Conservation (phyloP, 176 grass and related monocot species). For the Paspalum vaginatum region DNA sequence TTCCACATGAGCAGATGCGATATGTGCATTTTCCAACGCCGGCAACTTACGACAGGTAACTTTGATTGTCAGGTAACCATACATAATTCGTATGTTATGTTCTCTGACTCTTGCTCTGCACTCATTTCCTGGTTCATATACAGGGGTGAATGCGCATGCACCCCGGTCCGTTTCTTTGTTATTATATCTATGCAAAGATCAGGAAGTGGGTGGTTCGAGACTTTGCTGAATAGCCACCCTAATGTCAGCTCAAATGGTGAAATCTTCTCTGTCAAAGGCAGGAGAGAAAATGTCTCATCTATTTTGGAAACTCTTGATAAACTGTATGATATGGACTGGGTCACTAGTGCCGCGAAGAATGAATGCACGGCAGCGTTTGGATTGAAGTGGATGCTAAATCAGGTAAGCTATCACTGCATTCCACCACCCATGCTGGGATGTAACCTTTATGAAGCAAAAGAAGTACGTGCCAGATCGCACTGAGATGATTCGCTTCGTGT, state of each 20-base stretch:
- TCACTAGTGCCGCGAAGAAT: constrained; percentile 83
- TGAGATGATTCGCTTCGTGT: not conserved
- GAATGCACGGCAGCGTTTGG: constrained; percentile 88
- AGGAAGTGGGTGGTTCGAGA: constrained; percentile 97
- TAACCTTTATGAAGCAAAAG: not conserved
- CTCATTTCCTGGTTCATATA: not conserved
- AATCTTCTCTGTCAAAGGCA: constrained; percentile 64
- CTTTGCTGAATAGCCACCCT: constrained; percentile 91
- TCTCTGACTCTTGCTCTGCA: constrained; percentile 7
- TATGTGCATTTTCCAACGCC: constrained; percentile 84
- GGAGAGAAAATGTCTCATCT: constrained; percentile 57
- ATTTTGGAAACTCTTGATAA: constrained; percentile 69
- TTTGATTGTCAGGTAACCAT: not conserved
- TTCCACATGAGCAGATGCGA: constrained; percentile 46
- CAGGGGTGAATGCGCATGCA: constrained; percentile 72
- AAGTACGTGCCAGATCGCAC: not conserved
- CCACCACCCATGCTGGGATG: not conserved
- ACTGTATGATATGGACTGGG: constrained; percentile 82
- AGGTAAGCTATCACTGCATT: constrained; percentile 46
- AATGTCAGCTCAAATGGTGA: constrained; percentile 96
- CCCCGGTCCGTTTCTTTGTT: constrained; percentile 75
- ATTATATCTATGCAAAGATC: constrained; percentile 97
- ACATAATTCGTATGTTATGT: not conserved
- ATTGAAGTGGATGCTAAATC: constrained; percentile 98
- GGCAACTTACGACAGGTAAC: constrained; percentile 65